Base-by-base conservation (phyloP, 495 filamentous ascomycete species). In the Tuber microsphaerosporum region DNA sequence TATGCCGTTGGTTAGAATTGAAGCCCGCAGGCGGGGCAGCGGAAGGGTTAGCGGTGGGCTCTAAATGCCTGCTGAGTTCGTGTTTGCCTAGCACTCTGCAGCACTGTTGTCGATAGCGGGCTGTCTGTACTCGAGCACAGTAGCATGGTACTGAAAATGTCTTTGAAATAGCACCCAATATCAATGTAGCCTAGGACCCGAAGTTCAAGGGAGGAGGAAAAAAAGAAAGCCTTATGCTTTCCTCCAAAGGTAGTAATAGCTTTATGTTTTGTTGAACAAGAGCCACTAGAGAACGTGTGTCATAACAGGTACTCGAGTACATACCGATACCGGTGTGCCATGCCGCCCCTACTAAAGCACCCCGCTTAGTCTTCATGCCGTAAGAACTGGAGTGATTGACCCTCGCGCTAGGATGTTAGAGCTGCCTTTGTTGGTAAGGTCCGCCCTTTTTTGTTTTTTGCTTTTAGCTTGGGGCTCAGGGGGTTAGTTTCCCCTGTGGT, bases 321-420 rank as follows among this genome's bases (percentile, higher is more conserved):
- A n/a, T n/a, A n/a, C n/a, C n/a, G n/a, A n/a, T n/a, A n/a, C n/a
- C n/a, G n/a, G 37, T 39, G 4, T 39, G 37, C 20, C 20, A 10
- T n/a, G 8, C 46, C 20, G 46, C 46, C 69, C 14, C 26, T 10
- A 71, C 20, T 20, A 26, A 46, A 26, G 39, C 43, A 14, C 31
- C n/a, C 56, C 41, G 20, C 22, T 69, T 73, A n/a, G 69, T 76
- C 42, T 69, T 73, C 37, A 39, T 39, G 4, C 37, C 37, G 37
- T 1, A 39, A 39, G 37, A 39, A 39, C 37, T 39, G 37, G 37
- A 39, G 4, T 39, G 4, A 39, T 39, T 39, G 37, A 39, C 1
- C 37, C 37, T 39, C 37, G 37, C 37, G 37, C 37, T 1, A 39
- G 37, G 37, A 39, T 4, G 37, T 39, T 39, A 39, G 37, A 39